A percentile compares a stretch with the other conserved stretches of the same genome.
Conservation (phyloP, 2,329 filamentous ascomycete species). For the Zalaria sp. region DNA sequence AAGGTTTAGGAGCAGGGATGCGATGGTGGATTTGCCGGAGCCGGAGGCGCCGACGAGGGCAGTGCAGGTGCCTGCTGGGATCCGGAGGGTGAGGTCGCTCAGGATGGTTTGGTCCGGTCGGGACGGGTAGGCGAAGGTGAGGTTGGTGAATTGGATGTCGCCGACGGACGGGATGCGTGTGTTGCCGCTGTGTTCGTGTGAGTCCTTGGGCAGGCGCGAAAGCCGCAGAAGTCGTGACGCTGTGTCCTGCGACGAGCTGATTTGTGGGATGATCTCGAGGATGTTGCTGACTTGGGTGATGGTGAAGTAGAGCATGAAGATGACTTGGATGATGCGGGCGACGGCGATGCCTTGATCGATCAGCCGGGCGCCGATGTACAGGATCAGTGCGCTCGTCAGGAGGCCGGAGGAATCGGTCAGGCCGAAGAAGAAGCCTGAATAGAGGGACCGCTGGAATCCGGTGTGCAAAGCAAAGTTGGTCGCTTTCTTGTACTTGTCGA, state of each 20-base stretch:
- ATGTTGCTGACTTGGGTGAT: constrained; percentile 59
- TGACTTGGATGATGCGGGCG: constrained; percentile 53
- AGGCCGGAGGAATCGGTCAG: constrained; percentile 59
- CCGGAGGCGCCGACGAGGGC: constrained; percentile 77
- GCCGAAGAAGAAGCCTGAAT: constrained; percentile 60
- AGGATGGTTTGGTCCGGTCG: constrained; percentile 41
- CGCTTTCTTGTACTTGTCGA: constrained; percentile 43
- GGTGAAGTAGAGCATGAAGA: constrained; percentile 73
- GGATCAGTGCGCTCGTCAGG: constrained; percentile 64
- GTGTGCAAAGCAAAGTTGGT: constrained; percentile 39
- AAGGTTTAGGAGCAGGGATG: constrained; percentile 59
- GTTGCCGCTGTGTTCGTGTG: constrained; percentile 44
- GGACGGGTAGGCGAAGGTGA: constrained; percentile 61
- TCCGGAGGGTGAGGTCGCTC: constrained; percentile 47
- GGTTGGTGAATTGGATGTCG: constrained; percentile 44
- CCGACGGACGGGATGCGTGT: constrained; percentile 28
- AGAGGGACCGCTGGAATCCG: constrained; percentile 52
- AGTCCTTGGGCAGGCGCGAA: constrained; percentile 42
- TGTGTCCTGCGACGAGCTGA: constrained; percentile 58
- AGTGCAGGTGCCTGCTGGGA: constrained; percentile 50
- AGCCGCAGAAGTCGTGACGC: constrained; percentile 61
- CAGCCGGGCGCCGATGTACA: constrained; percentile 65
- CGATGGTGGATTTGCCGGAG: constrained; percentile 80
- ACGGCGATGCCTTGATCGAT: constrained; percentile 39
- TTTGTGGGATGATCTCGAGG: constrained; percentile 64